phyloP scores from a whole-genome alignment of 208 protist genomes.

The Zelonia costaricensis region DNA sequence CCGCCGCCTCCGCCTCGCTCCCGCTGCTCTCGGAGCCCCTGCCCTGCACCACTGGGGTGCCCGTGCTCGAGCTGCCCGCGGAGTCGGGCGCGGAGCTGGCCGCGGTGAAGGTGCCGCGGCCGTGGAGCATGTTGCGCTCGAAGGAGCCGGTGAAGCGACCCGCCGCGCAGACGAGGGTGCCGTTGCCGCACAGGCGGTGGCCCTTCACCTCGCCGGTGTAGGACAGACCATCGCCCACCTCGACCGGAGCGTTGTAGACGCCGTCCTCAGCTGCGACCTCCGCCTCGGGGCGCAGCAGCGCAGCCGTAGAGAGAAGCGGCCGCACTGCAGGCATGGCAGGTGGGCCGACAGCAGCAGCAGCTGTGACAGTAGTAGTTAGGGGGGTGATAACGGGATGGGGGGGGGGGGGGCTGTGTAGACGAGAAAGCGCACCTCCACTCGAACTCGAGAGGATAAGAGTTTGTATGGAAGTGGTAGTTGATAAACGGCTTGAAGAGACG shows the following conservation, averaged over 20 bases:
- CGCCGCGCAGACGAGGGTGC: neutral
- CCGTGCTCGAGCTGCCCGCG: too few relatives aligned
- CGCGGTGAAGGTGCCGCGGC: constrained; percentile 29
- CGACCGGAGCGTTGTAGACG: constrained; percentile 9
- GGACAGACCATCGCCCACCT: constrained; percentile 18
- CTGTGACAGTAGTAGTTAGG: too few relatives aligned
- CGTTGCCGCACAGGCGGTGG: constrained; percentile 8
- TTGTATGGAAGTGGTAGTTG: too few relatives aligned
- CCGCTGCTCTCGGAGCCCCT: constrained; percentile 19
- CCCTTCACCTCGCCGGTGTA: constrained; percentile 10
- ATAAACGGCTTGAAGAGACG: too few relatives aligned
- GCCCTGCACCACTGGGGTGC: too few relatives aligned
- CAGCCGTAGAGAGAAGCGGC: constrained; percentile 7
- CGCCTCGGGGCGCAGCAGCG: neutral
- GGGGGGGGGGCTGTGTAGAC: too few relatives aligned
- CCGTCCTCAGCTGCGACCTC: constrained; percentile 7
- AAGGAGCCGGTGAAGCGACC: constrained; percentile 38
- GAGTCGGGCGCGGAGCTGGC: constrained; percentile 5
- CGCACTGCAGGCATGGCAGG: too few relatives aligned
- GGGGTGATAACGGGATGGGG: too few relatives aligned
- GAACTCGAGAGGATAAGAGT: too few relatives aligned
- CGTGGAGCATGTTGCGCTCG: constrained; percentile 21
- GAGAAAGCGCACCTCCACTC: too few relatives aligned
- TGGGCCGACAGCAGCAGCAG: too few relatives aligned
- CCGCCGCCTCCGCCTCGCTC: constrained; percentile 4